Conservation (phyloP, 257 asterid species). For the Catharanthus roseus region DNA sequence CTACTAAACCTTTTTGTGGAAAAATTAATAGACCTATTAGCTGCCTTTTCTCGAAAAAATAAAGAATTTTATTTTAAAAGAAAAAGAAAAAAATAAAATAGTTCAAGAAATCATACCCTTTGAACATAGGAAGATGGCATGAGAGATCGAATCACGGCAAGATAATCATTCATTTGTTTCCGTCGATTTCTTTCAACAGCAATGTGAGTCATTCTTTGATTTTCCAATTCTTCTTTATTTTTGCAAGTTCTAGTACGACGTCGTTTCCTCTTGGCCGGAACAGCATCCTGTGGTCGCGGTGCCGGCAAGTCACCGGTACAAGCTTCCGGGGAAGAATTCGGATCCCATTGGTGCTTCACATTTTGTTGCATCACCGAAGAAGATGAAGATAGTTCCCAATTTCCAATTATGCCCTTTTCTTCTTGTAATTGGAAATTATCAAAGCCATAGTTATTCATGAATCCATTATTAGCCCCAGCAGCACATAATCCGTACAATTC, state of each 20-base stretch:
- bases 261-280: constrained; percentile 28
- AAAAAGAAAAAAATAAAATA: neutral
- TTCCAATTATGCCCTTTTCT: constrained; percentile 21
- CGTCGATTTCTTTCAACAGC: constrained; percentile 43
- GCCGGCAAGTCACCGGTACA: neutral
- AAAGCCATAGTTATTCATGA: constrained; percentile 23
- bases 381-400: constrained; percentile 26
- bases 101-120: constrained; percentile 23
- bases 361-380: constrained; percentile 21
- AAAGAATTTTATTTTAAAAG: too few relatives aligned
- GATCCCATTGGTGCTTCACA: constrained; percentile 27
- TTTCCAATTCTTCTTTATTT: constrained; percentile 41
- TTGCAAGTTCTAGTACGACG: constrained; percentile 35
- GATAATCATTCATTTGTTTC: constrained; percentile 46
- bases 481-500: constrained; percentile 22
- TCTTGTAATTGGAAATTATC: constrained; percentile 18
- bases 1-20: neutral
- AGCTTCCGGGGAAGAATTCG: constrained; percentile 25
- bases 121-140: constrained; percentile 46
- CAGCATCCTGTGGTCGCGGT: neutral
- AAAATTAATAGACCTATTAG: neutral
- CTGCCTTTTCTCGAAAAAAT: too few relatives aligned
- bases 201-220: constrained; percentile 48
- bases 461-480: too few relatives aligned
- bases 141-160: constrained; percentile 37